phyloP scores from a whole-genome alignment of 1,139 yeast species.

The Lodderomyces pseudojiufengensis region DNA sequence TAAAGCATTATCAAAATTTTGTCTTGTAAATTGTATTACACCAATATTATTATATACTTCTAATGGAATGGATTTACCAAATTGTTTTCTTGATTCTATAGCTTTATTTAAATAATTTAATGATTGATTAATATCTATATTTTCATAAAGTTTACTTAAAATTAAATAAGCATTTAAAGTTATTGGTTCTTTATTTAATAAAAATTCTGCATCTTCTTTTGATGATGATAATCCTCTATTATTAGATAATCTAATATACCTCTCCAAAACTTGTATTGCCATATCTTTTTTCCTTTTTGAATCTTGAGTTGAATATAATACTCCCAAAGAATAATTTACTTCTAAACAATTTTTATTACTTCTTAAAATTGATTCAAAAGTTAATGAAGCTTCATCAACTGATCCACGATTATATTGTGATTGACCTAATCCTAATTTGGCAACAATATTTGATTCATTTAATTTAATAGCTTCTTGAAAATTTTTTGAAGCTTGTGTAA shows the following conservation, averaged over 20 bases:
- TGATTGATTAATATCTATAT: conserved; percentile 54
- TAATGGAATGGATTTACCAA: conserved; percentile 52
- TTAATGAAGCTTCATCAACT: conserved; percentile 77
- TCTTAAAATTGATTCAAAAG: conserved; percentile 73
- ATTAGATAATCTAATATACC: conserved; percentile 61
- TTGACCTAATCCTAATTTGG: conserved; percentile 83
- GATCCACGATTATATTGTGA: conserved; percentile 74
- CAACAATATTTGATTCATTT: conserved; percentile 59
- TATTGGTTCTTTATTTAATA: conserved; percentile 55
- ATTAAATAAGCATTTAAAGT: conserved; percentile 66
- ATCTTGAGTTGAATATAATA: conserved; percentile 57
- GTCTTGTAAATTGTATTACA: conserved; percentile 71
- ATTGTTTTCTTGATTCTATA: conserved; percentile 46
- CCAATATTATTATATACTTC: conserved; percentile 82
- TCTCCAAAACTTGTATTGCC: conserved; percentile 67
- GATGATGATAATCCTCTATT: conserved; percentile 35
- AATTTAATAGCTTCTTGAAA: conserved; percentile 70
- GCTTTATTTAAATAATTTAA: conserved; percentile 56
- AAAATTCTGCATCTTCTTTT: conserved; percentile 23
- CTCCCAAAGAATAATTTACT: conserved; percentile 71
- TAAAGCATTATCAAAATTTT: conserved; percentile 45
- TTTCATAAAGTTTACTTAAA: conserved; percentile 66
- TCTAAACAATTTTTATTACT: conserved; percentile 70
- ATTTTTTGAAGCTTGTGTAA: conserved; percentile 62
- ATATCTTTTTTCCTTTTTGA: conserved; percentile 37